phyloP scores from a whole-genome alignment of 129 eudicot genomes.

The Flaveria sonorensis region DNA sequence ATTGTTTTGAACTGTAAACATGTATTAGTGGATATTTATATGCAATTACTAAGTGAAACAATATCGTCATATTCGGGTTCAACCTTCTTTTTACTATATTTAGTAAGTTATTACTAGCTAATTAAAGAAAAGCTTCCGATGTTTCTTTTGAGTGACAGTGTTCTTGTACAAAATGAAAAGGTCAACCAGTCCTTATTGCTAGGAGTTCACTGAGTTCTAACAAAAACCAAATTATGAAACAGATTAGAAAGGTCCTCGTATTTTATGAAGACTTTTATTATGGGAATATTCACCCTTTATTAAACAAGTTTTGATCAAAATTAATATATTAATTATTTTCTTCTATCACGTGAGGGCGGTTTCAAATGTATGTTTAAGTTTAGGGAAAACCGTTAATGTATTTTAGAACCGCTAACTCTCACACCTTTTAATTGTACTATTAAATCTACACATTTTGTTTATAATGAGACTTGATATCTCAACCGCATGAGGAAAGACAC shows the following conservation, averaged over 20 bases:
- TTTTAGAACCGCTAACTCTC: no score
- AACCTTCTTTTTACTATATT: slow-evolving; percentile 26
- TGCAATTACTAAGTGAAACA: neutral
- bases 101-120: slow-evolving; percentile 22
- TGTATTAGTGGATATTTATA: neutral
- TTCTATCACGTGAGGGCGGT: no score
- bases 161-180: slow-evolving; percentile 6
- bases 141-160: slow-evolving; percentile 14
- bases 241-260: neutral
- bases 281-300: no score
- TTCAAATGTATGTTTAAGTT: no score
- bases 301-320: no score
- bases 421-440: no score
- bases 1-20: slow-evolving; percentile 8
- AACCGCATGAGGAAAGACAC: no score
- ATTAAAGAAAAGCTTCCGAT: neutral
- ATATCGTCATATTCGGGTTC: slow-evolving; percentile 20
- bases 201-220: neutral
- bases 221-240: neutral
- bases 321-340: no score
- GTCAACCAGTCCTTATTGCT: slow-evolving; percentile 9
- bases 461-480: no score
- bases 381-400: no score
- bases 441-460: no score
- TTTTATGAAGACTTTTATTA: no score